phyloP scores from a whole-genome alignment of 2,329 filamentous ascomycete species.

The Ambrosiella cleistominuta region DNA sequence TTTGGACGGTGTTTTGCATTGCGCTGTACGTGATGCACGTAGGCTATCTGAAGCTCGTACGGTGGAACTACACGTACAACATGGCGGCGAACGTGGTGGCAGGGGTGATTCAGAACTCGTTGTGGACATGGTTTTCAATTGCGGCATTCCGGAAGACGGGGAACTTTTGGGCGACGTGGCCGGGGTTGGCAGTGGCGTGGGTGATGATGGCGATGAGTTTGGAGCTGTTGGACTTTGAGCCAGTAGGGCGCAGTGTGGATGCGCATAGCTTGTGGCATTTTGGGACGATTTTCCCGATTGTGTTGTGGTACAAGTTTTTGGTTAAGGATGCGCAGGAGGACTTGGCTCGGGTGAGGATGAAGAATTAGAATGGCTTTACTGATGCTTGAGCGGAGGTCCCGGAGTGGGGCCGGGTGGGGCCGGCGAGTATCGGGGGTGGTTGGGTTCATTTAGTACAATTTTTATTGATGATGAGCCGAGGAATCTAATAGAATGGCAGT shows the following conservation, averaged over 20 bases:
- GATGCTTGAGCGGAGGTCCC: not conserved
- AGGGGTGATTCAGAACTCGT: conserved; percentile 59
- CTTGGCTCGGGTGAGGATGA: conserved; percentile 34
- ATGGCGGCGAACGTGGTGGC: conserved; percentile 85
- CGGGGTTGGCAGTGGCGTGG: conserved; percentile 81
- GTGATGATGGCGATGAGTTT: conserved; percentile 86
- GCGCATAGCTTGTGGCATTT: conserved; percentile 94
- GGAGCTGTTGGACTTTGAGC: conserved; percentile 86
- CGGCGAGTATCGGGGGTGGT: too few relatives aligned
- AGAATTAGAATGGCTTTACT: conserved; percentile 9
- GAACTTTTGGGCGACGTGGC: conserved; percentile 71
- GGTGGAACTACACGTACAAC: conserved; percentile 95
- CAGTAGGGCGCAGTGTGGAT: conserved; percentile 65
- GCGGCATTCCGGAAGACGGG: conserved; percentile 53
- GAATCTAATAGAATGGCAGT: too few relatives aligned
- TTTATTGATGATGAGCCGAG: too few relatives aligned
- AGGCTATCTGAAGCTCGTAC: conserved; percentile 64
- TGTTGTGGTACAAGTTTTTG: conserved; percentile 93
- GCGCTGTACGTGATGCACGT: conserved; percentile 59
- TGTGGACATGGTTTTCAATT: conserved; percentile 79
- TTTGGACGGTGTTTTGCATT: conserved; percentile 62
- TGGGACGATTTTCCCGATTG: conserved; percentile 71
- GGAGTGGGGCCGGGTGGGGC: not conserved
- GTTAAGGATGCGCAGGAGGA: conserved; percentile 75
- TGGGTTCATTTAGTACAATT: too few relatives aligned